Evolutionary conservation across 2,329 filamentous ascomycete genomes (phyloP).

Genomic region (Epichloe amarillans): DNA sequence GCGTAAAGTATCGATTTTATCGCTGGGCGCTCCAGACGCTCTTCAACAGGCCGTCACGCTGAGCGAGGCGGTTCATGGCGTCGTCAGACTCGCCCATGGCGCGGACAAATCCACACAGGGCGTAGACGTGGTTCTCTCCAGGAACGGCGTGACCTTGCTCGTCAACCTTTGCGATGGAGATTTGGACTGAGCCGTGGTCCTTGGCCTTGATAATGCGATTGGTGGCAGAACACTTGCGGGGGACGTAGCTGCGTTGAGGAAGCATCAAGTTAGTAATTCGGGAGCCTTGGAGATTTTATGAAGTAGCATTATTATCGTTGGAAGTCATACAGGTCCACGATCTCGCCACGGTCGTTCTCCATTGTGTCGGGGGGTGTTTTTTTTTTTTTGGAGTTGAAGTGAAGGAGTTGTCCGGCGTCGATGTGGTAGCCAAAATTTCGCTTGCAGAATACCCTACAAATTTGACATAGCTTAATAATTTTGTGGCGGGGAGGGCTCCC

Average conservation of each 20-base stretch:
- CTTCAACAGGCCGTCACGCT: slow-evolving; percentile 95
- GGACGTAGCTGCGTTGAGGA: slow-evolving; percentile 61
- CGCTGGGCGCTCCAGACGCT: slow-evolving; percentile 76
- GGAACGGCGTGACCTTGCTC: slow-evolving; percentile 91
- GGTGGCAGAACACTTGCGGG: slow-evolving; percentile 96
- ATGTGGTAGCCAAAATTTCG: slow-evolving; percentile 17
- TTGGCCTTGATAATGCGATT: slow-evolving; percentile 99
- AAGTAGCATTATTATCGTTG: slow-evolving; percentile 3
- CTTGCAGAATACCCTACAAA: slow-evolving; percentile 17
- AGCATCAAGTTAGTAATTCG: slow-evolving; percentile 15
- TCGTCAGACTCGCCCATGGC: slow-evolving; percentile 98
- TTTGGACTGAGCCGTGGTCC: slow-evolving; percentile 97
- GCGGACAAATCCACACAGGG: slow-evolving; percentile 93
- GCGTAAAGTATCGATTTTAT: slow-evolving; percentile 31
- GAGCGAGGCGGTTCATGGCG: slow-evolving; percentile 84
- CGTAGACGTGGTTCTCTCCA: slow-evolving; percentile 95
- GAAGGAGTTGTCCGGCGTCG: slow-evolving; percentile 14
- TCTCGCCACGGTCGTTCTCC: slow-evolving; percentile 99
- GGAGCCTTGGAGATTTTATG: neutral
- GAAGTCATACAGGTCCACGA: slow-evolving; percentile 85
- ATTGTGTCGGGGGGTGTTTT: slow-evolving; percentile 48
- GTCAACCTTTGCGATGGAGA: slow-evolving; percentile 95
- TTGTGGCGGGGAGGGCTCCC: slow-evolving; percentile 24
- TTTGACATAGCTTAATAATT: slow-evolving; percentile 23
- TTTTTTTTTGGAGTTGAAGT: slow-evolving; percentile 14